A percentile compares a stretch with the other conserved stretches of the same genome.
Evolutionary conservation across 495 filamentous ascomycete genomes (phyloP).

Genomic region (Aspergillus nidulans): DNA sequence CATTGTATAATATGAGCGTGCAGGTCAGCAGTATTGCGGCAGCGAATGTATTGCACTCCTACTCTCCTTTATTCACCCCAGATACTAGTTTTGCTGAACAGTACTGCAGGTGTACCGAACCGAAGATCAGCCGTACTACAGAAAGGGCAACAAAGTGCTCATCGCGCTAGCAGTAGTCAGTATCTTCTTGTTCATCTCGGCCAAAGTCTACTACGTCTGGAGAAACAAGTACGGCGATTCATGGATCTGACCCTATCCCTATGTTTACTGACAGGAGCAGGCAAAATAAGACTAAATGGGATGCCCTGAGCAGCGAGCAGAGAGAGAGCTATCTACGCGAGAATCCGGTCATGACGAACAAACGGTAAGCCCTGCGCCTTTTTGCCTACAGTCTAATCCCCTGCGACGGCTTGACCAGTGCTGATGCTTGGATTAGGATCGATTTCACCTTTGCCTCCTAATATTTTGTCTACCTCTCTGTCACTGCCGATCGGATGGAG

Average conservation of each 20-base stretch:
- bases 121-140: slow-evolving; percentile 57
- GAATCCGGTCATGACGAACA: background rate
- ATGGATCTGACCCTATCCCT: no score
- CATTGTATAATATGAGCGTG: slow-evolving; percentile 52
- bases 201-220: slow-evolving; percentile 38
- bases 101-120: slow-evolving; percentile 23
- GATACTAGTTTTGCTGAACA: no score
- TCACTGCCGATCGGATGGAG: no score
- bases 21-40: slow-evolving; percentile 49
- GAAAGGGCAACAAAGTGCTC: slow-evolving; percentile 48
- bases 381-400: background rate
- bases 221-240: background rate
- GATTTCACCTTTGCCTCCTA: slow-evolving; percentile 6
- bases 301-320: slow-evolving; percentile 23
- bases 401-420: background rate
- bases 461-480: background rate
- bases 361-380: background rate
- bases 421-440: background rate
- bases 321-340: slow-evolving; percentile 21
- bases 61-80: no score
- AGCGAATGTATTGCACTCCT: slow-evolving; percentile 49
- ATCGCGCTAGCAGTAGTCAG: slow-evolving; percentile 42
- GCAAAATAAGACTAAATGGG: slow-evolving; percentile 27
- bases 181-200: slow-evolving; percentile 33
- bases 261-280: slow-evolving; percentile 28